Conservation (phyloP, 2,329 filamentous ascomycete genomes). For the Diplodia sapinea region DNA sequence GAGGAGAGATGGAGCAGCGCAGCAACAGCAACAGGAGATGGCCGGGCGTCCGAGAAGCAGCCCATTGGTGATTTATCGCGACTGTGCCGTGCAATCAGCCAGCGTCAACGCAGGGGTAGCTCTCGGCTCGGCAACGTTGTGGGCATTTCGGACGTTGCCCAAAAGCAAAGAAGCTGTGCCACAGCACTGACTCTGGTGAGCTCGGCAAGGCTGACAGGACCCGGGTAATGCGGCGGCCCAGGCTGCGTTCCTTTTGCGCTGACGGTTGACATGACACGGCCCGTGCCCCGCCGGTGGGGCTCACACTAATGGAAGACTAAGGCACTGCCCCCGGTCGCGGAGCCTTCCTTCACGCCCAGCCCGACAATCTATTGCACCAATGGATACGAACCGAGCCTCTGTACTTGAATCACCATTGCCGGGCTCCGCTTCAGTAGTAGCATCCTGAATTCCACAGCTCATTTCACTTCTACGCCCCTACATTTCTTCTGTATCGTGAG, state of each 20-base stretch:
- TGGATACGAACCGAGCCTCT: not conserved
- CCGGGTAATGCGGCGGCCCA: not conserved
- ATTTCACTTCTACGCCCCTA: no score
- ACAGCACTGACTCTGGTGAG: not conserved
- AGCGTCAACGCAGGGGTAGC: not conserved
- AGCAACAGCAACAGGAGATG: not conserved
- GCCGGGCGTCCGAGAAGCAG: not conserved
- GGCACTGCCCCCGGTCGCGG: not conserved
- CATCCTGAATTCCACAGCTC: not conserved
- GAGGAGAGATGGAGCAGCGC: not conserved
- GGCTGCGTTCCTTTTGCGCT: not conserved
- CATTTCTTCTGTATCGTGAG: no score
- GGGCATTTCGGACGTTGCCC: slow-evolving; percentile 4
- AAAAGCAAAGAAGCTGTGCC: slow-evolving; percentile 11
- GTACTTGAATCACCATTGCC: not conserved
- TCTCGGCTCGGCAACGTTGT: not conserved
- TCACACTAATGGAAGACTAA: no score
- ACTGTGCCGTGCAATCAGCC: not conserved
- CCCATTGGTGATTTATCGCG: slow-evolving; percentile 6
- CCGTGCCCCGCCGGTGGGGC: slow-evolving; percentile 14
- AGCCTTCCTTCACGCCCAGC: not conserved
- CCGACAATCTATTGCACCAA: slow-evolving; percentile 10
- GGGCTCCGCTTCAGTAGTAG: not conserved
- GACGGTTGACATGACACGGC: slow-evolving; percentile 6
- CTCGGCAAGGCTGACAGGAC: slow-evolving; percentile 1